Evolutionary conservation across 495 filamentous ascomycete species (phyloP).

Genomic region (Penicillium riverlandense): DNA sequence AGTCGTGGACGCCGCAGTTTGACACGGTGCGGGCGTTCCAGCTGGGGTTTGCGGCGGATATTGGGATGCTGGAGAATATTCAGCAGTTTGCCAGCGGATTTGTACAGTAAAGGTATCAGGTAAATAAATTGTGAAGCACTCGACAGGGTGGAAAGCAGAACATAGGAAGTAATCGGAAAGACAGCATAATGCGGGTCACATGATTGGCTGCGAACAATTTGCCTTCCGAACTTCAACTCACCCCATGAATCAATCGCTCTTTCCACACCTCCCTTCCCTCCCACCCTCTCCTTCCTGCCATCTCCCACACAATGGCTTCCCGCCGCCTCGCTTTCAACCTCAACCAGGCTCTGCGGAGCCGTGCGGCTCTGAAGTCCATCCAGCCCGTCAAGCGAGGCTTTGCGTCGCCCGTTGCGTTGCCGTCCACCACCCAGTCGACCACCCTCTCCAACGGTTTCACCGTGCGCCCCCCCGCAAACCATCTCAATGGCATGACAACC

Average conservation of each 20-base stretch:
- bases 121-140: too few relatives aligned
- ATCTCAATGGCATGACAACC: slow-evolving; percentile 16
- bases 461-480: slow-evolving; percentile 45
- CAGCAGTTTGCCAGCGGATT: slow-evolving; percentile 40
- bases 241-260: slow-evolving; percentile 13
- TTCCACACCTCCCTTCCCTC: slow-evolving; percentile 33
- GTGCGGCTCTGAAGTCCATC: slow-evolving; percentile 65
- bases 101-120: slow-evolving; percentile 4
- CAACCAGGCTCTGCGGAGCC: slow-evolving; percentile 76
- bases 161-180: slow-evolving; percentile 27
- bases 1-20: slow-evolving; percentile 66
- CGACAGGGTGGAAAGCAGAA: slow-evolving; percentile 18
- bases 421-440: slow-evolving; percentile 82
- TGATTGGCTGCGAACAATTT: slow-evolving; percentile 50
- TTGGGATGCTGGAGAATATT: slow-evolving; percentile 50
- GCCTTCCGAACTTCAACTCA: slow-evolving; percentile 43
- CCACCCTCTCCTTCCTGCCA: slow-evolving; percentile 22
- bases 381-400: slow-evolving; percentile 73
- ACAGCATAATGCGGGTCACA: slow-evolving; percentile 41
- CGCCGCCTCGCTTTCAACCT: slow-evolving; percentile 86
- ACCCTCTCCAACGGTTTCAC: slow-evolving; percentile 96
- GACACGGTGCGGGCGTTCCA: slow-evolving; percentile 49
- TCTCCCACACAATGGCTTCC: slow-evolving; percentile 70
- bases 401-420: slow-evolving; percentile 69
- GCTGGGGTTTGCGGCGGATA: slow-evolving; percentile 57